Evolutionary conservation across 78 protist genomes (phyloP).

Genomic region (Cyanophora paradoxa): DNA sequence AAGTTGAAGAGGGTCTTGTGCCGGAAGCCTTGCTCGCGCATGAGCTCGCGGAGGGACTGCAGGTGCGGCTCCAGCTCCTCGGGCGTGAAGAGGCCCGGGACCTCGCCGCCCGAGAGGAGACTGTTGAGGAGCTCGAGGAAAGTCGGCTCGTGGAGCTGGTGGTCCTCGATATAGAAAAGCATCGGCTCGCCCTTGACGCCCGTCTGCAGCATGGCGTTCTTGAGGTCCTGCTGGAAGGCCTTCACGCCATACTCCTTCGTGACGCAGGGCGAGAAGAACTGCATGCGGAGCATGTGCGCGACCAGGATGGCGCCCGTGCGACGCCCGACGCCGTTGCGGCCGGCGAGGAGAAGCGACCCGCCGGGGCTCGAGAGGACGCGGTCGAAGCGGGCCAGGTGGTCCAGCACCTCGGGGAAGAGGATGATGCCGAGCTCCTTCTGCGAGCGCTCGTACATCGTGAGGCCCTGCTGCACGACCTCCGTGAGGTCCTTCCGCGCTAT

Average conservation of each 20-base stretch:
- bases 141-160: constrained; percentile 32
- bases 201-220: constrained; percentile 33
- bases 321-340: constrained; percentile 65
- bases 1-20: constrained; percentile 31
- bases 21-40: constrained; percentile 19
- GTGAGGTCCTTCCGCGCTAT: constrained; percentile 2
- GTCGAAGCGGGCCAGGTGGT: constrained; percentile 52
- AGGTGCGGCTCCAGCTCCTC: constrained; percentile 71
- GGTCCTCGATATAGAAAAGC: constrained; percentile 66
- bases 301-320: constrained; percentile 40
- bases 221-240: constrained; percentile 49
- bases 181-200: constrained; percentile 48
- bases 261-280: constrained; percentile 33
- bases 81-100: constrained; percentile 73
- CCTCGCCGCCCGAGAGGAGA: constrained; percentile 72
- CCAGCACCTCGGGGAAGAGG: constrained; percentile 55
- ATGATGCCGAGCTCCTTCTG: constrained; percentile 45
- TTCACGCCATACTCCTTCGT: constrained; percentile 31
- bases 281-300: constrained; percentile 25
- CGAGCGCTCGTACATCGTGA: constrained; percentile 53
- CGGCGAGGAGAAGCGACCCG: constrained; percentile 58
- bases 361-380: constrained; percentile 71
- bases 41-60: constrained; percentile 39
- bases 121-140: constrained; percentile 64
- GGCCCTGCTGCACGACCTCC: background rate